Conservation (phyloP, 768 basidiomycete species). For the Macrocybe gigantea region DNA sequence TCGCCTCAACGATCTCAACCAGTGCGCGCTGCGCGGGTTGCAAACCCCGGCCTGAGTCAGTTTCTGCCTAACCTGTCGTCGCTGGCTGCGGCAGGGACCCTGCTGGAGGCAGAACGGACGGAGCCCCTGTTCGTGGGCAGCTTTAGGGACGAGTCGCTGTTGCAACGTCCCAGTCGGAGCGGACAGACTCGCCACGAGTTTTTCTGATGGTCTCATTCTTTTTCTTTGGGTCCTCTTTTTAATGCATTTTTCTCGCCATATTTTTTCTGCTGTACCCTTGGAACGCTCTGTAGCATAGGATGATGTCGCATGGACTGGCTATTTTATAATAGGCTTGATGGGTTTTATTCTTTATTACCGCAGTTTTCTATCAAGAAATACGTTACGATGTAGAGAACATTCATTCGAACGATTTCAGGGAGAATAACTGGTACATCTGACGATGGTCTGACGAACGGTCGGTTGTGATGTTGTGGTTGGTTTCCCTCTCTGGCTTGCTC, state of each 20-base stretch:
- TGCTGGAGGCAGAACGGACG: conserved; percentile 14
- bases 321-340: no score
- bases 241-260: not conserved
- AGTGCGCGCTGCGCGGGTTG: conserved; percentile 2
- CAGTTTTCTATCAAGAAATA: no score
- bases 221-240: not conserved
- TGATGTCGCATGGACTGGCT: no score
- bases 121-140: conserved; percentile 30
- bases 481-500: no score
- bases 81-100: conserved; percentile 23
- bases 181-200: conserved; percentile 18
- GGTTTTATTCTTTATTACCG: no score
- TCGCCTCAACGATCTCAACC: conserved; percentile 3
- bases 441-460: no score
- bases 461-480: no score
- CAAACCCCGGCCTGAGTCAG: conserved; percentile 11
- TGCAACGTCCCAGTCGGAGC: conserved; percentile 15
- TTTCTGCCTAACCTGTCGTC: conserved; percentile 18
- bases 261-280: no score
- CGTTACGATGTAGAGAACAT: no score
- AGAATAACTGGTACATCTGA: no score
- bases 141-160: conserved; percentile 27
- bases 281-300: no score
- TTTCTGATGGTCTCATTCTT: conserved; percentile 12
- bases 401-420: no score